Base-by-base conservation (phyloP, 257 asterid genomes). In the Solanum pinnatisectum region DNA sequence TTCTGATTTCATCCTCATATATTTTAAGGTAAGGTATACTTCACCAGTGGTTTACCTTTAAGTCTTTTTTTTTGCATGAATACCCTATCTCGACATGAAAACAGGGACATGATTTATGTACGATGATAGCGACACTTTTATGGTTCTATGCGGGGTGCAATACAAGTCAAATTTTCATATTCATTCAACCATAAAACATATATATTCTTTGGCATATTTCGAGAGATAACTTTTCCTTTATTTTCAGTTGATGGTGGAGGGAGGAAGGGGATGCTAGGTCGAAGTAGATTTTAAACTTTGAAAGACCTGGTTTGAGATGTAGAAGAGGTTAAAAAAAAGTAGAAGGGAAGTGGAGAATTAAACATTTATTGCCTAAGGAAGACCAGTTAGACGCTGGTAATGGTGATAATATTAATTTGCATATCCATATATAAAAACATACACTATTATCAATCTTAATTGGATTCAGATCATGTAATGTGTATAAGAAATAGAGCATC, bases 1-100 rank as follows among this genome's bases (percentile, higher is more conserved):
- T 94, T 89, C 93, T 97, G 87, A 92, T 97, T 90, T 88, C 95
- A 82, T 89, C 33, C 90, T 96, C 99, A 52, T 97, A 96, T 88
- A 88, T 94, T 18, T 90, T 97, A 52, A 91, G 98, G 98, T 97
- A 92, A 81, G 11, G 87, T 87, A 87, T 83, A 88, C 42, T 87
- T 63, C 83, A 81, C 83, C 76, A 22, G 88, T 82, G 63, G 37
- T 84, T 91, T 49, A 85, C 86, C 77, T 72, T 70, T 33, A 25
- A 42, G 8, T 68, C 32, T 40, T 67, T 67, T 52, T 23, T 25
- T 22, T 42, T 37, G 25, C n/a, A 5, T 20, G 2, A 32, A 27
- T 44, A 27, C 68, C 68, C 42, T 44, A 27, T 44, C n/a, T 25
- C 30, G 37, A 78, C 8, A 11, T 81, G 67, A 46, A 44, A 46